Conservation (phyloP, 352 stramenopile genomes). For the Phytopythium boreale region DNA sequence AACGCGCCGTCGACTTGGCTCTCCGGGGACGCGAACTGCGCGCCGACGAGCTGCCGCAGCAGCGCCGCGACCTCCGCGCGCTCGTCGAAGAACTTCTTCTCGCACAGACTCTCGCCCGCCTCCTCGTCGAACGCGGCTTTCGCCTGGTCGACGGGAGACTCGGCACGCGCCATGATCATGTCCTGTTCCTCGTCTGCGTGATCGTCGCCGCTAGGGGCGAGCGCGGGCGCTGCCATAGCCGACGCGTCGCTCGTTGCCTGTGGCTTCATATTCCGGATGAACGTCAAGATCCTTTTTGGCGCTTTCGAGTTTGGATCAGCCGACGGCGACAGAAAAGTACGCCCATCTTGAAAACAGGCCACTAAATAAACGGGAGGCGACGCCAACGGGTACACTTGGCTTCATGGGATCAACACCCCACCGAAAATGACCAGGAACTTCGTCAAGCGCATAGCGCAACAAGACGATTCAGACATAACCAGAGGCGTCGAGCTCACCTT, state of each 20-base stretch:
- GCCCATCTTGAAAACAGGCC: background rate
- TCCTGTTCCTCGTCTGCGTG: background rate
- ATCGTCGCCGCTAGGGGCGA: background rate
- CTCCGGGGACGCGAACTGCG: constrained; percentile 22
- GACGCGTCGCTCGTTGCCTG: background rate
- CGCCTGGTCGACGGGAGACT: background rate
- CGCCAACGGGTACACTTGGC: too few relatives aligned
- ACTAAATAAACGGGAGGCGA: background rate
- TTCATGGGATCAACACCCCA: too few relatives aligned
- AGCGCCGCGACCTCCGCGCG: constrained; percentile 40
- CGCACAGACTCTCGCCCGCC: constrained; percentile 40
- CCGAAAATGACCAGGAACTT: too few relatives aligned
- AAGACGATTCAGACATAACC: background rate
- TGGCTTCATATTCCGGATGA: background rate
- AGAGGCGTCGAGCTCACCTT: background rate
- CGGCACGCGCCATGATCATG: background rate
- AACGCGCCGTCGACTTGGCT: constrained; percentile 54
- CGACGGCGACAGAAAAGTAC: background rate
- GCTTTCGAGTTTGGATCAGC: background rate
- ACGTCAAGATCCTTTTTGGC: too few relatives aligned
- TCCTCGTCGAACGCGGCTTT: background rate
- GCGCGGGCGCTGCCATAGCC: background rate
- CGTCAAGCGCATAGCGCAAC: too few relatives aligned
- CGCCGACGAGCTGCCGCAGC: constrained; percentile 32
- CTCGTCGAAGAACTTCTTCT: constrained; percentile 70